Conservation (phyloP, 2,329 filamentous ascomycete species). For the Hypomyces rosellus region DNA sequence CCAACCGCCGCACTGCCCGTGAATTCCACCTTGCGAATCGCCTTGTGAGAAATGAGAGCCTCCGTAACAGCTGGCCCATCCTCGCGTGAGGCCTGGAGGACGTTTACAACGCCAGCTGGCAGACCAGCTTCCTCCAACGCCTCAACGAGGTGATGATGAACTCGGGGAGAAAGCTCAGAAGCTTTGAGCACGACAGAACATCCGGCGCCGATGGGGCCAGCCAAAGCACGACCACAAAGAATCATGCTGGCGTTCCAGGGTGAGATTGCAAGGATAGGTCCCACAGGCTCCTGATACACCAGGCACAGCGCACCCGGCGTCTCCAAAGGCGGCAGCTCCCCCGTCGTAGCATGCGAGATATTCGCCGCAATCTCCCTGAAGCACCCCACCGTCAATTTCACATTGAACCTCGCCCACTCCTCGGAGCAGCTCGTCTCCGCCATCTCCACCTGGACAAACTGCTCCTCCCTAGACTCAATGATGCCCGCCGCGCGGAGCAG, state of each 20-base stretch:
- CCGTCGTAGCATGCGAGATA: slow-evolving; percentile 18
- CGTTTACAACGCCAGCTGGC: slow-evolving; percentile 35
- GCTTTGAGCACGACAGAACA: slow-evolving; percentile 23
- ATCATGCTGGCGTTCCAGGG: slow-evolving; percentile 46
- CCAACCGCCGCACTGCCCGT: slow-evolving; percentile 39
- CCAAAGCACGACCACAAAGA: not conserved
- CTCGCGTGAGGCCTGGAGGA: slow-evolving; percentile 25
- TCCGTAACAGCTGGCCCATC: slow-evolving; percentile 30
- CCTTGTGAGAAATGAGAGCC: slow-evolving; percentile 29
- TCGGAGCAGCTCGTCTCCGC: slow-evolving; percentile 38
- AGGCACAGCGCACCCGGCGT: not conserved
- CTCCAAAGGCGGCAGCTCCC: slow-evolving; percentile 2
- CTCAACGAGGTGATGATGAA: slow-evolving; percentile 26
- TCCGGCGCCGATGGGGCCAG: not conserved
- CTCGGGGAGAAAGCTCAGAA: slow-evolving; percentile 26
- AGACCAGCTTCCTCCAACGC: slow-evolving; percentile 36
- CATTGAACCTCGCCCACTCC: slow-evolving; percentile 36
- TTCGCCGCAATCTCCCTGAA: slow-evolving; percentile 39
- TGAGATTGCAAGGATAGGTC: slow-evolving; percentile 71
- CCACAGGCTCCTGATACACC: slow-evolving; percentile 61
- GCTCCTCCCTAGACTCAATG: slow-evolving; percentile 51
- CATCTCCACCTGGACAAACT: slow-evolving; percentile 56
- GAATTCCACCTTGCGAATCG: slow-evolving; percentile 37
- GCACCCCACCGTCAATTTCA: slow-evolving; percentile 27
- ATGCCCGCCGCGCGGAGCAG: slow-evolving; percentile 63